These are phyloP conservation scores for Cordyceps sp. DNA, from an alignment of 2,329 filamentous ascomycete genomes.

Conservation along the genomic window DNA sequence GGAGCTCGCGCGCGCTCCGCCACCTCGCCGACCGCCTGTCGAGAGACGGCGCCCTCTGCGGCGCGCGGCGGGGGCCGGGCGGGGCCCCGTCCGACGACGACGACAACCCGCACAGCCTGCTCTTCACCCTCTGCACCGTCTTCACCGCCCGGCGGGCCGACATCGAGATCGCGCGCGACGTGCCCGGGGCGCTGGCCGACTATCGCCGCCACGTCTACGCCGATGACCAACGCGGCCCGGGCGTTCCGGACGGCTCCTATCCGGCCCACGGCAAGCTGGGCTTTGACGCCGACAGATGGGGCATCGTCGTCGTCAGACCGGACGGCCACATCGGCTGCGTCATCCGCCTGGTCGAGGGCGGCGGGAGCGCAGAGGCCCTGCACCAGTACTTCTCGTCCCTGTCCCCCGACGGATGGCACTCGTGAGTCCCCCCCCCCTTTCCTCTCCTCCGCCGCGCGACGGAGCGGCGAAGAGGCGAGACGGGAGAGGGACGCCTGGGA, in stretches of 20 bases:
- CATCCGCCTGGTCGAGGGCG: constrained; percentile 56
- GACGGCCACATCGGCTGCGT: constrained; percentile 78
- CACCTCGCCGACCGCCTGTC: constrained; percentile 53
- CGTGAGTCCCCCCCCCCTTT: too few relatives aligned
- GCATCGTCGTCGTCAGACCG: constrained; percentile 68
- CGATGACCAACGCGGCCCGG: constrained; percentile 61
- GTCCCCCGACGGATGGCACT: too few relatives aligned
- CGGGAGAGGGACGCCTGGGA: too few relatives aligned
- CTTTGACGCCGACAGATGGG: constrained; percentile 53
- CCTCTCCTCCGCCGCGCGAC: too few relatives aligned
- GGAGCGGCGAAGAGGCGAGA: too few relatives aligned
- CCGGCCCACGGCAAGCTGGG: constrained; percentile 81
- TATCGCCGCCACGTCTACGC: constrained; percentile 77
- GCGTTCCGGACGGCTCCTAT: constrained; percentile 52
- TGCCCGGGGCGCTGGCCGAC: constrained; percentile 53
- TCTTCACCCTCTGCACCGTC: constrained; percentile 66
- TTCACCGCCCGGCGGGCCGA: constrained; percentile 49
- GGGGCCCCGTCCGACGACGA: constrained; percentile 59
- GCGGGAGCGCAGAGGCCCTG: constrained; percentile 62
- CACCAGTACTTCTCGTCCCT: constrained; percentile 72
- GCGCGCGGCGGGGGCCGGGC: constrained; percentile 42
- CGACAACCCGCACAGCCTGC: constrained; percentile 69
- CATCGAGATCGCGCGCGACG: constrained; percentile 56
- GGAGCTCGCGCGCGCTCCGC: constrained; percentile 43
- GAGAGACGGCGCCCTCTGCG: constrained; percentile 56